Conservation (phyloP, 169 alveolate genomes). For the Cryptosporidium baileyi region DNA sequence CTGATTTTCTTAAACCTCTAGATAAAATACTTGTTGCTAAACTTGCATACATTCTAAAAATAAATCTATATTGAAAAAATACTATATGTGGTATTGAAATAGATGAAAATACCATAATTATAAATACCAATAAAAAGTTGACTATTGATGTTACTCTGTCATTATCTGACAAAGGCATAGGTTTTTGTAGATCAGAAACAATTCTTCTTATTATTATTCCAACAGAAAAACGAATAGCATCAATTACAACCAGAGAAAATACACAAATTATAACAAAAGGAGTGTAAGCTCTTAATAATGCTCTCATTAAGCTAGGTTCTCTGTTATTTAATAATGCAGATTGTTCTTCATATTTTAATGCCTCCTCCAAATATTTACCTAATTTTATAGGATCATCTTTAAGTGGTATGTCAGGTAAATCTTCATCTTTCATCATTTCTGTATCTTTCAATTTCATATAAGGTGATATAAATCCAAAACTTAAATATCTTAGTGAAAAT, state of each 20-base stretch:
- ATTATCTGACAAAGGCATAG: constrained; percentile 21
- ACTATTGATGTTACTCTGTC: constrained; percentile 8
- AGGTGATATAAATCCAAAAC: constrained; percentile 61
- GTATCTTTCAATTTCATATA: constrained; percentile 41
- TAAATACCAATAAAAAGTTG: constrained; percentile 32
- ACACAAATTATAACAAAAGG: constrained; percentile 46
- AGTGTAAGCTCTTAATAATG: constrained; percentile 27
- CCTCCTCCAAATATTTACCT: constrained; percentile 21
- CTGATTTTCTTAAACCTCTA: constrained; percentile 65
- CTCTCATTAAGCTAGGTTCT: constrained; percentile 64
- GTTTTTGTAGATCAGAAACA: constrained; percentile 51
- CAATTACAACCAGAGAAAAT: constrained; percentile 21
- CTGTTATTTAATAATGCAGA: constrained; percentile 4
- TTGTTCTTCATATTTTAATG: constrained; percentile 32
- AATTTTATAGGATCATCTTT: constrained; percentile 40
- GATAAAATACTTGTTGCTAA: constrained; percentile 40
- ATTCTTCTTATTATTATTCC: constrained; percentile 45
- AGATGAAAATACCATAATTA: constrained; percentile 23
- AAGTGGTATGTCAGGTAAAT: constrained; percentile 44
- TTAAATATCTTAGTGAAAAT: constrained; percentile 41
- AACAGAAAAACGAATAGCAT: constrained; percentile 46
- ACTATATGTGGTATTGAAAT: constrained; percentile 57
- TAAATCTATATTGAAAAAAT: constrained; percentile 42
- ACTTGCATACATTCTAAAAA: constrained; percentile 56
- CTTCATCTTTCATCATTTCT: constrained; percentile 36